phyloP scores from a whole-genome alignment of 73 alveolate genomes.

The Paramecium tetraurelia region DNA sequence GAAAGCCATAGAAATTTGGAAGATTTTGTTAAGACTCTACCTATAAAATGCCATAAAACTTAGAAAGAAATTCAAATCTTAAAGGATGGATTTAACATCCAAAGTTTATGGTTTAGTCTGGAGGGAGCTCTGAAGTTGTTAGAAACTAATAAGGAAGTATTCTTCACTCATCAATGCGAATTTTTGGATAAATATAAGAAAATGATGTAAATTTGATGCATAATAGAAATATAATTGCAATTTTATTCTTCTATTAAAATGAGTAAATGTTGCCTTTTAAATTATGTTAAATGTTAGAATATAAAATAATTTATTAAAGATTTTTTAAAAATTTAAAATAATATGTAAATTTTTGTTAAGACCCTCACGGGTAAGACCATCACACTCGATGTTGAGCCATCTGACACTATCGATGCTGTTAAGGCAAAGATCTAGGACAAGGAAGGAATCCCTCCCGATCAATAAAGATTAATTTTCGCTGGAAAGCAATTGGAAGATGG shows the following conservation, averaged over 20 bases:
- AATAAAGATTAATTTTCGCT: constrained; percentile 70
- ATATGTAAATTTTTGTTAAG: constrained; percentile 67
- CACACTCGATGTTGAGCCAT: constrained; percentile 73
- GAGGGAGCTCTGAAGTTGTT: background rate
- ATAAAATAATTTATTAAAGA: constrained; percentile 24
- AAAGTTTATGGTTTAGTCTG: background rate
- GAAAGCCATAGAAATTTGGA: background rate
- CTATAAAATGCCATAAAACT: background rate
- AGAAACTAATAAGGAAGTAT: background rate
- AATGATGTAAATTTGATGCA: background rate
- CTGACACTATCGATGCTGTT: constrained; percentile 72
- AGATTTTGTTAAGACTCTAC: background rate
- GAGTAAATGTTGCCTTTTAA: background rate
- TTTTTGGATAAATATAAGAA: background rate
- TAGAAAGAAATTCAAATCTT: background rate
- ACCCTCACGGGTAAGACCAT: constrained; percentile 76
- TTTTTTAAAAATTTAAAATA: constrained; percentile 34
- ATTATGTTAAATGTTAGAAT: background rate
- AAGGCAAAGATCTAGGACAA: constrained; percentile 74
- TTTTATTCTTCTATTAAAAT: background rate
- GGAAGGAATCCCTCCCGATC: constrained; percentile 81
- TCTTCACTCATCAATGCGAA: background rate
- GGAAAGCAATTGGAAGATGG: constrained; percentile 77
- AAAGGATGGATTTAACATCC: background rate
- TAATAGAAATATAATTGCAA: background rate